These are phyloP conservation scores for Takashimella tepidaria DNA, from an alignment of 1,284 basidiomycete species.

Conservation along the genomic window DNA sequence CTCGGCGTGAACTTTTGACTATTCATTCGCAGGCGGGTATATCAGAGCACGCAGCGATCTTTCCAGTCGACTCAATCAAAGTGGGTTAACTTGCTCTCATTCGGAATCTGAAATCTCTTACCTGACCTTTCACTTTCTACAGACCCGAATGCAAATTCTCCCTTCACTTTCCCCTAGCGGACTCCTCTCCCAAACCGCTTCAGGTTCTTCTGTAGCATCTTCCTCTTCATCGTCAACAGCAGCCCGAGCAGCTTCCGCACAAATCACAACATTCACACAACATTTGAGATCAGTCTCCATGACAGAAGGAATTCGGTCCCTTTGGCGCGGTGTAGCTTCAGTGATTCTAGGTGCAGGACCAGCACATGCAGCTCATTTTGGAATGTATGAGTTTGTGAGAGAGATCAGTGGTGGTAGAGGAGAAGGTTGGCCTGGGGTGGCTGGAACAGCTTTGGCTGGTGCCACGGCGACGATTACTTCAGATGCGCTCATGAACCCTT, in stretches of 20 bases:
- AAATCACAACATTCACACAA: constrained; percentile 36
- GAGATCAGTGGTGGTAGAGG: constrained; percentile 74
- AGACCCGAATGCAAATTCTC: constrained; percentile 99
- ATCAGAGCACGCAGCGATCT: constrained; percentile 98
- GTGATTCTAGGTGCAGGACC: constrained; percentile 96
- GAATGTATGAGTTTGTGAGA: constrained; percentile 90
- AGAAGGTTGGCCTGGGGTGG: constrained; percentile 44
- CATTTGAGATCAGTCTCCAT: constrained; percentile 59
- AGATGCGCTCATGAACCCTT: constrained; percentile 99
- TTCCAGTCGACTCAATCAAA: constrained; percentile 97
- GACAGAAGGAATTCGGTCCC: constrained; percentile 80
- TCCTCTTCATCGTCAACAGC: constrained; percentile 63
- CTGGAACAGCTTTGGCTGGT: constrained; percentile 73
- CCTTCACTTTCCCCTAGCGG: constrained; percentile 25
- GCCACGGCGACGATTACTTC: constrained; percentile 90
- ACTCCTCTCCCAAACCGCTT: constrained; percentile 9
- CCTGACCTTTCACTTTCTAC: constrained; percentile 4
- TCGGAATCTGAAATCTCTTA: background rate
- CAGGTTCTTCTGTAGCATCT: constrained; percentile 62
- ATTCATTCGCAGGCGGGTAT: constrained; percentile 73
- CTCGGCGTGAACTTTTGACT: constrained; percentile 1
- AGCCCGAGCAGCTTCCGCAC: constrained; percentile 18
- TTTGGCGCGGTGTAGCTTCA: constrained; percentile 97
- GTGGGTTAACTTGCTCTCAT: constrained; percentile 51
- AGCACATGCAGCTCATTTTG: constrained; percentile 97